A percentile compares a stretch with the other conserved stretches of the same genome.
Conservation (phyloP, 768 basidiomycete species). For the Infundibulicybe gibba region DNA sequence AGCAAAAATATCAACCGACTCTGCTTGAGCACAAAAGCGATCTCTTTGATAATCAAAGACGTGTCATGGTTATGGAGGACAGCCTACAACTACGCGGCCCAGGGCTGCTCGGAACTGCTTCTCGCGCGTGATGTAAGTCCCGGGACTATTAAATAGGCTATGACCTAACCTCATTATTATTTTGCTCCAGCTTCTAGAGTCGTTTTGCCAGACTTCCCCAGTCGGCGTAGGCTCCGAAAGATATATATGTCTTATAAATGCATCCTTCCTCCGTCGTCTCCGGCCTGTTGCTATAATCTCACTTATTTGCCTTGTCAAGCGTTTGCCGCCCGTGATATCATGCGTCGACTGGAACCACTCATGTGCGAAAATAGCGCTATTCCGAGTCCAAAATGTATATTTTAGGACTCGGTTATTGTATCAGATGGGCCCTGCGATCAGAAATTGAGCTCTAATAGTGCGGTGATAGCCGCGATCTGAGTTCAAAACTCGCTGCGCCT, state of each 20-base stretch:
- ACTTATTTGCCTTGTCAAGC: conserved; percentile 25
- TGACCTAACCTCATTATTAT: conserved; percentile 10
- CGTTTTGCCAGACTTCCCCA: conserved; percentile 53
- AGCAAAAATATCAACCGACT: conserved; percentile 59
- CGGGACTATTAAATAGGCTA: conserved; percentile 10
- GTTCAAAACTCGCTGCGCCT: too few relatives aligned
- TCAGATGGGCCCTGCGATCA: too few relatives aligned
- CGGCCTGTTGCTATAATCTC: conserved; percentile 30
- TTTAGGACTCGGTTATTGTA: too few relatives aligned
- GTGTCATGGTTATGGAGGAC: conserved; percentile 89
- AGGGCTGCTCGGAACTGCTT: conserved; percentile 75
- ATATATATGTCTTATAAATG: conserved; percentile 62
- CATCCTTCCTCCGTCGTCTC: conserved; percentile 71
- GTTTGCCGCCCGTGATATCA: conserved; percentile 41
- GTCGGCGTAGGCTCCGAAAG: conserved; percentile 61
- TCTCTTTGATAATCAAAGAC: conserved; percentile 63
- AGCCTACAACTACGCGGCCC: conserved; percentile 80
- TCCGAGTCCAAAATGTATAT: too few relatives aligned
- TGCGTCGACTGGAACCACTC: conserved; percentile 31
- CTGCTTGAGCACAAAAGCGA: conserved; percentile 45
- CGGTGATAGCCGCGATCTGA: too few relatives aligned
- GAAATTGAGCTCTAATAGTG: too few relatives aligned
- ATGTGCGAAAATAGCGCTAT: conserved; percentile 27
- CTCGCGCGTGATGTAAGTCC: conserved; percentile 59
- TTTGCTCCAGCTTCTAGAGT: conserved; percentile 54